Conservation (phyloP, 305 asterid genomes). For the Rubia tinctorum region DNA sequence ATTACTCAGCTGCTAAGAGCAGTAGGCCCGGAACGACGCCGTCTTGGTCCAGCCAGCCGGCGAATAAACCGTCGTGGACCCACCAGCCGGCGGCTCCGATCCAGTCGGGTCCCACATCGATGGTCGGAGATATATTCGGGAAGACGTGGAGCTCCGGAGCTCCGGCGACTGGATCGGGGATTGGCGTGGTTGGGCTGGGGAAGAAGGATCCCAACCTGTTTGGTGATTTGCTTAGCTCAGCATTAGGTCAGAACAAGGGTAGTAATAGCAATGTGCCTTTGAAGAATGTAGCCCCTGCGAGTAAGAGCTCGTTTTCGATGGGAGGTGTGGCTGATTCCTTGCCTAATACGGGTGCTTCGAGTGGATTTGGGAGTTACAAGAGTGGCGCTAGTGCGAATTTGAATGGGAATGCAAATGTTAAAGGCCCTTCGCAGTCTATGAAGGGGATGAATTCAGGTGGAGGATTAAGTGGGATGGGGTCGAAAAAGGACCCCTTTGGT, state of each 20-base stretch:
- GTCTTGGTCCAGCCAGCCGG: constrained; percentile 39
- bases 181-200: constrained; percentile 38
- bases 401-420: constrained; percentile 33
- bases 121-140: constrained; percentile 91
- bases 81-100: constrained; percentile 60
- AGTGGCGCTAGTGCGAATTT: constrained; percentile 36
- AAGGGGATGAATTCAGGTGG: constrained; percentile 55
- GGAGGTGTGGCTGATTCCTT: constrained; percentile 65
- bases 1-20: constrained; percentile 32
- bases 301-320: constrained; percentile 50
- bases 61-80: constrained; percentile 65
- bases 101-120: constrained; percentile 64
- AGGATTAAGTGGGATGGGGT: constrained; percentile 39
- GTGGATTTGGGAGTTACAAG: constrained; percentile 32
- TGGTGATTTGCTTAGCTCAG: constrained; percentile 76
- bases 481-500: constrained; percentile 70
- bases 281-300: constrained; percentile 49
- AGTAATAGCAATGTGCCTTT: constrained; percentile 55
- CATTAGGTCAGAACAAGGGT: constrained; percentile 62
- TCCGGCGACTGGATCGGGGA: constrained; percentile 14
- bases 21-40: constrained; percentile 43
- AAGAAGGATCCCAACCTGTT: constrained; percentile 86
- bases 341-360: constrained; percentile 43
- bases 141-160: constrained; percentile 73
- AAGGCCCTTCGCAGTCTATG: constrained; percentile 41